phyloP scores from a whole-genome alignment of 169 alveolate species.

The Babesia caballi region DNA sequence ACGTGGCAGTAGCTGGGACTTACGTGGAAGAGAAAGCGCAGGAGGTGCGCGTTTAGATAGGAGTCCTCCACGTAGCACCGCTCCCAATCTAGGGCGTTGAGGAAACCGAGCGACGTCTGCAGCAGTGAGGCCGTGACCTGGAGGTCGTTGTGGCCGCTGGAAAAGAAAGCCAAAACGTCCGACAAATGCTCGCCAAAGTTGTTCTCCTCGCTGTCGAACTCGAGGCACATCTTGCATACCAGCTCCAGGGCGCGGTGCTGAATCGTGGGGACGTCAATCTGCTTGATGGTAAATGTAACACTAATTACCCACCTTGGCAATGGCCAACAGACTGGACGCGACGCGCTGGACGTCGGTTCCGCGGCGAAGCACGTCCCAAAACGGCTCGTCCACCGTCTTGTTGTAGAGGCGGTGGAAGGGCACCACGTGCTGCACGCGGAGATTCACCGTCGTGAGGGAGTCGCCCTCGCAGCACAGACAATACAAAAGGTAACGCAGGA shows the following conservation, averaged over 20 bases:
- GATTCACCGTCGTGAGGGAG: neutral
- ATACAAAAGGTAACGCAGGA: constrained; percentile 24
- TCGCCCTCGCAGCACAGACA: constrained; percentile 33
- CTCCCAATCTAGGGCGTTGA: constrained; percentile 35
- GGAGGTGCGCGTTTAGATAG: constrained; percentile 26
- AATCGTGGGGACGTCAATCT: constrained; percentile 35
- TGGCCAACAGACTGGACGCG: neutral
- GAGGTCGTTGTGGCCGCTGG: constrained; percentile 3
- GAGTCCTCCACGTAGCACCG: constrained; percentile 19
- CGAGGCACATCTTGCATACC: constrained; percentile 55
- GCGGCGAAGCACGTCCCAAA: constrained; percentile 41
- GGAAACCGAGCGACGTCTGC: constrained; percentile 37
- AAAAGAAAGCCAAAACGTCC: neutral
- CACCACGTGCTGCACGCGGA: constrained; percentile 37
- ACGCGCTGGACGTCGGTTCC: neutral
- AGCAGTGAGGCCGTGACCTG: constrained; percentile 31
- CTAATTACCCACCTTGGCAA: constrained; percentile 3
- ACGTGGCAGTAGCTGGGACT: neutral
- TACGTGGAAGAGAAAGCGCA: constrained; percentile 21
- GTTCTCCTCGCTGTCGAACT: constrained; percentile 49
- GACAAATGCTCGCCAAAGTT: constrained; percentile 20
- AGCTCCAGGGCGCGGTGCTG: constrained; percentile 34
- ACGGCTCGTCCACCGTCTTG: constrained; percentile 47
- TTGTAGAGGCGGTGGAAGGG: constrained; percentile 51
- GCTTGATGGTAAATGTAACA: no score